Evolutionary conservation across 1,284 basidiomycete genomes (phyloP).

Genomic region (Ceratobasidium papillatum): DNA sequence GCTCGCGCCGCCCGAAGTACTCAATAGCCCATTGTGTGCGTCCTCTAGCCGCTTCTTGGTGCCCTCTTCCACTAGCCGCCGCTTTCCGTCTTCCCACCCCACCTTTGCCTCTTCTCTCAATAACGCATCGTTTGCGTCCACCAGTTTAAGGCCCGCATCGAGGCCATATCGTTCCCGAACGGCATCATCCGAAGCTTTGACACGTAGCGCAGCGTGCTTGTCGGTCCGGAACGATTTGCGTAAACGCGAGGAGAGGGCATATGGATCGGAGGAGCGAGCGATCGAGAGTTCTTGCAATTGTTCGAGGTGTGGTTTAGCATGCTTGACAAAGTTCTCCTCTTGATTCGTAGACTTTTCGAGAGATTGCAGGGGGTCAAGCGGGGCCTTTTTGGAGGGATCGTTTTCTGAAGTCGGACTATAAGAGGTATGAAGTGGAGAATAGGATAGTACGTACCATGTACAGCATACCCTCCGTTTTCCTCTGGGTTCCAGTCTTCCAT

Average conservation of each 20-base stretch:
- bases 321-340: constrained; percentile 72
- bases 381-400: constrained; percentile 65
- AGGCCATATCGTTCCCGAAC: constrained; percentile 79
- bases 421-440: constrained; percentile 21
- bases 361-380: constrained; percentile 82
- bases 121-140: constrained; percentile 64
- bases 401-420: constrained; percentile 62
- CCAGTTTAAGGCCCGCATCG: constrained; percentile 66
- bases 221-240: constrained; percentile 85
- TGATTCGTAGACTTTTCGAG: constrained; percentile 88
- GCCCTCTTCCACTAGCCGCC: constrained; percentile 40
- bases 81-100: constrained; percentile 62
- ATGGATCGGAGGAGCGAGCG: constrained; percentile 84
- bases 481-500: constrained; percentile 96
- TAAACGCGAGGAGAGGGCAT: constrained; percentile 73
- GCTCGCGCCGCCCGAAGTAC: neutral
- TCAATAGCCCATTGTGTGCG: constrained; percentile 23
- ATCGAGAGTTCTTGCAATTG: constrained; percentile 78
- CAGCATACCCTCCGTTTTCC: constrained; percentile 91
- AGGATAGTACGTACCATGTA: constrained; percentile 68
- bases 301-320: constrained; percentile 79
- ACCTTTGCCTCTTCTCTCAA: constrained; percentile 65
- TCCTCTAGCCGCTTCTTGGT: constrained; percentile 35
- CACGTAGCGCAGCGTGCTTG: constrained; percentile 78
- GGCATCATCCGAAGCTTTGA: constrained; percentile 70